phyloP scores from a whole-genome alignment of 345 rosid species.

The Syzygium grande region DNA sequence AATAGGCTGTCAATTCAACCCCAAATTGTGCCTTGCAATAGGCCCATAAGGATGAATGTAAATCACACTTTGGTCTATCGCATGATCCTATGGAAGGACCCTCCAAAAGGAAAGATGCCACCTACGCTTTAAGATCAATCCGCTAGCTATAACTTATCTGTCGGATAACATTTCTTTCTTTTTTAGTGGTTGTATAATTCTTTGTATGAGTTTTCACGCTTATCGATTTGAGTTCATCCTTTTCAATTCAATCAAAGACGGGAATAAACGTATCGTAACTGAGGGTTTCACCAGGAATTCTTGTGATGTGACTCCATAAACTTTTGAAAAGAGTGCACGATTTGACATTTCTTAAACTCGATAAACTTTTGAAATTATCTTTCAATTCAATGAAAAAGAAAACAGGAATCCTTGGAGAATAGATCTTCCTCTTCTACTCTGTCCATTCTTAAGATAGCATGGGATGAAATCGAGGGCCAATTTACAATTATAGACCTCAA shows the following conservation, averaged over 20 bases:
- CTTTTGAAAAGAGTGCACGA: too few relatives aligned
- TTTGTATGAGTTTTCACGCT: too few relatives aligned
- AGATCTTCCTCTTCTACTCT: background rate
- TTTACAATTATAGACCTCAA: too few relatives aligned
- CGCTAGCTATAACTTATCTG: background rate
- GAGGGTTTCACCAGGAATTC: background rate
- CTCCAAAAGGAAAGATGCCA: background rate
- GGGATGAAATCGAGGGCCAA: background rate
- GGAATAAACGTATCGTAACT: background rate
- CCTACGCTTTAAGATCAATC: background rate
- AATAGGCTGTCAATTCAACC: background rate
- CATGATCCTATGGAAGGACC: background rate
- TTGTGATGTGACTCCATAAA: background rate
- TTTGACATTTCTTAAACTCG: background rate
- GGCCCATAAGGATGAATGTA: background rate
- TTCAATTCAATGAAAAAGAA: background rate
- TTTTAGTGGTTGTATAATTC: too few relatives aligned
- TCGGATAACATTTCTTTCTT: too few relatives aligned
- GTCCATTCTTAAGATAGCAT: background rate
- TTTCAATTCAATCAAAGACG: background rate
- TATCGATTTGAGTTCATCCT: background rate
- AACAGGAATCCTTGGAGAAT: background rate
- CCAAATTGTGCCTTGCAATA: background rate
- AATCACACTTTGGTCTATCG: background rate
- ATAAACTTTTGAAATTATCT: background rate